Conservation (phyloP, 306 rosid species). For the Benincasa hispida region DNA sequence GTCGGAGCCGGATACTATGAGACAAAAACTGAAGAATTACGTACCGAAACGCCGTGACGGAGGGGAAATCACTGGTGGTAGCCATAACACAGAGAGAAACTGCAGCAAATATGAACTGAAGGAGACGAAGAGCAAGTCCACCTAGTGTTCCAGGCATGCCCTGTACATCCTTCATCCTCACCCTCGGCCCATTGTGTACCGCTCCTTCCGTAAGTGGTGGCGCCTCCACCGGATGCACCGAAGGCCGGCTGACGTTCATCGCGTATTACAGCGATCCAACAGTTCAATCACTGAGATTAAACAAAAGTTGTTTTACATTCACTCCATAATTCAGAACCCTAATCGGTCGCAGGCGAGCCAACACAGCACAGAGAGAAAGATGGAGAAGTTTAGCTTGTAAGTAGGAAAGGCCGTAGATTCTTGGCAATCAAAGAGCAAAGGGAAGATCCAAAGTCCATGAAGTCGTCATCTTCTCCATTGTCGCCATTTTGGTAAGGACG, state of each 20-base stretch:
- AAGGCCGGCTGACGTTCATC: conserved; percentile 32
- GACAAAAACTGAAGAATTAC: not conserved
- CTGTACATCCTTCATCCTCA: conserved; percentile 30
- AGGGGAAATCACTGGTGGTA: conserved; percentile 23
- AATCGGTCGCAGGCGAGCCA: not conserved
- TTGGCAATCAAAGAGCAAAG: not conserved
- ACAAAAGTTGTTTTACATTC: not conserved
- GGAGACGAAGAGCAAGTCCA: conserved; percentile 21
- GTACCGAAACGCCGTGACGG: conserved; percentile 29
- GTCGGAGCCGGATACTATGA: not conserved
- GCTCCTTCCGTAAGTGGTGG: conserved; percentile 16
- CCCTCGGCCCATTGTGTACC: conserved; percentile 13
- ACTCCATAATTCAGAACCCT: conserved; percentile 1
- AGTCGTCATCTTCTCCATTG: not conserved
- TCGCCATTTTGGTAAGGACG: not conserved
- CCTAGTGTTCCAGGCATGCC: conserved; percentile 37
- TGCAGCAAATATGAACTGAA: conserved; percentile 20
- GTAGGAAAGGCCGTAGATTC: not conserved
- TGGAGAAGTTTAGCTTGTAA: not conserved
- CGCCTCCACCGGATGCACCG: conserved; percentile 35
- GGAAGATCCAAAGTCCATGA: not conserved
- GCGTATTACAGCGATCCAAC: not conserved
- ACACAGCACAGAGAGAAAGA: not conserved
- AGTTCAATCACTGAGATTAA: not conserved
- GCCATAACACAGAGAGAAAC: conserved; percentile 28